Percentiles rank a stretch among this genome's conserved stretches.
Conservation (phyloP, 2,329 filamentous ascomycete species). For the Didymella keratinophila region DNA sequence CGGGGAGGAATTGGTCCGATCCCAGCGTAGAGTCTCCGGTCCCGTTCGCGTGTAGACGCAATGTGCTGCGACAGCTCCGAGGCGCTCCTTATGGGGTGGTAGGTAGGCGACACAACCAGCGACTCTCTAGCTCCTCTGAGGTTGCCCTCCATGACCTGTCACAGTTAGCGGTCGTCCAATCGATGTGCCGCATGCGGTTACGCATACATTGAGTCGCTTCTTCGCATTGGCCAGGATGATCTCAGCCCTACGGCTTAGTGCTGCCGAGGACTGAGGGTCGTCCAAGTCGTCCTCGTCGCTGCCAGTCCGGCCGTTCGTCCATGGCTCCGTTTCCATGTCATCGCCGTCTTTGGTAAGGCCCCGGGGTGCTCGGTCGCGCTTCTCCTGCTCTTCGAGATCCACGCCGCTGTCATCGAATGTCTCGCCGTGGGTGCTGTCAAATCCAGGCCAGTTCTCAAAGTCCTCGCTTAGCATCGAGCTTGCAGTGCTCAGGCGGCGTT, state of each 20-base stretch:
- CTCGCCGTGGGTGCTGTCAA: constrained; percentile 39
- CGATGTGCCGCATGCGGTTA: constrained; percentile 1
- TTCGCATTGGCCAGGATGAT: constrained; percentile 94
- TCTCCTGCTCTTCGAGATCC: constrained; percentile 45
- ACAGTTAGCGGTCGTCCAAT: constrained; percentile 34
- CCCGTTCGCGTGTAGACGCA: constrained; percentile 45
- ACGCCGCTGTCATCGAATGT: constrained; percentile 47
- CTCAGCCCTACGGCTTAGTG: constrained; percentile 72
- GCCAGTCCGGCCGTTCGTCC: constrained; percentile 49
- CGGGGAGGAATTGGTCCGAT: constrained; percentile 49
- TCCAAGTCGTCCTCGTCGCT: constrained; percentile 55
- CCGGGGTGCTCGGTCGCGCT: constrained; percentile 38
- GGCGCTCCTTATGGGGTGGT: constrained; percentile 51
- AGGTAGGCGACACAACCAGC: constrained; percentile 63
- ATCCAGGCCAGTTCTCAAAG: constrained; percentile 53
- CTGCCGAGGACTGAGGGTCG: constrained; percentile 72
- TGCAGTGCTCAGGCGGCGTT: constrained; percentile 42
- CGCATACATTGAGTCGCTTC: constrained; percentile 79
- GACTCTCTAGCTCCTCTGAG: constrained; percentile 78
- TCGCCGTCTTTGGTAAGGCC: constrained; percentile 46
- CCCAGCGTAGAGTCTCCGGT: constrained; percentile 46
- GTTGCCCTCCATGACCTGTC: constrained; percentile 91
- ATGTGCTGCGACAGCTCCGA: constrained; percentile 47
- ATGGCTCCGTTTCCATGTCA: constrained; percentile 49
- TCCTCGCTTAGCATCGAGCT: constrained; percentile 57